Evolutionary conservation across 2,329 filamentous ascomycete genomes (phyloP).

Genomic region (Phyllosticta citribraziliensis): DNA sequence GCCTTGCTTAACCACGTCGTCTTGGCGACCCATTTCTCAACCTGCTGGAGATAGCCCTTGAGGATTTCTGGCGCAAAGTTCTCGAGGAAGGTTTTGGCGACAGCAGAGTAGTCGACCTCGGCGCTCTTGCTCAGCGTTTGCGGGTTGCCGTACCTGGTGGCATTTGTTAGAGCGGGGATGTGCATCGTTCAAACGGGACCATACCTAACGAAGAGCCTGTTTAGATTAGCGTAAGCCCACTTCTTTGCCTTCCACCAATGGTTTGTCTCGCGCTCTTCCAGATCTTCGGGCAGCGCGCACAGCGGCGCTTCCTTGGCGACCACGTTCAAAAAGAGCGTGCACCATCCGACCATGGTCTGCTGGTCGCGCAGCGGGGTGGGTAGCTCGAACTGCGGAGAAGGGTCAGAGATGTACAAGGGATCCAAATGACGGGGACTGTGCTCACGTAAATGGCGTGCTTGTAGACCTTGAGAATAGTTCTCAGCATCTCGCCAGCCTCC

Average conservation of each 20-base stretch:
- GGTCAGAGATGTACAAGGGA: constrained; percentile 15
- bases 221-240: constrained; percentile 97
- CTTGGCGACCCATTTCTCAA: constrained; percentile 96
- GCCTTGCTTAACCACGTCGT: constrained; percentile 90
- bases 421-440: constrained; percentile 13
- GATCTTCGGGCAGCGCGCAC: constrained; percentile 66
- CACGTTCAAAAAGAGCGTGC: constrained; percentile 83
- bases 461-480: constrained; percentile 89
- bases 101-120: constrained; percentile 65
- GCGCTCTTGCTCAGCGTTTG: constrained; percentile 63
- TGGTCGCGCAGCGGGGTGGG: constrained; percentile 67
- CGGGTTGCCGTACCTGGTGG: constrained; percentile 75
- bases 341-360: constrained; percentile 85
- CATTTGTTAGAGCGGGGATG: constrained; percentile 11
- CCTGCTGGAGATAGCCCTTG: constrained; percentile 86
- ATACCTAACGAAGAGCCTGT: constrained; percentile 85
- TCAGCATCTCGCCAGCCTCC: constrained; percentile 93
- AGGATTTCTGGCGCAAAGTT: constrained; percentile 94
- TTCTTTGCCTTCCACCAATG: constrained; percentile 99
- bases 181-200: not conserved
- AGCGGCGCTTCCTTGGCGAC: constrained; percentile 77
- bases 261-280: constrained; percentile 80
- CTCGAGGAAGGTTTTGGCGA: constrained; percentile 81
- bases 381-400: constrained; percentile 63
- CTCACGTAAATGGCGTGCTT: constrained; percentile 95